phyloP scores from a whole-genome alignment of 2,329 filamentous ascomycete genomes.

The Penicillium psychrosexuale region DNA sequence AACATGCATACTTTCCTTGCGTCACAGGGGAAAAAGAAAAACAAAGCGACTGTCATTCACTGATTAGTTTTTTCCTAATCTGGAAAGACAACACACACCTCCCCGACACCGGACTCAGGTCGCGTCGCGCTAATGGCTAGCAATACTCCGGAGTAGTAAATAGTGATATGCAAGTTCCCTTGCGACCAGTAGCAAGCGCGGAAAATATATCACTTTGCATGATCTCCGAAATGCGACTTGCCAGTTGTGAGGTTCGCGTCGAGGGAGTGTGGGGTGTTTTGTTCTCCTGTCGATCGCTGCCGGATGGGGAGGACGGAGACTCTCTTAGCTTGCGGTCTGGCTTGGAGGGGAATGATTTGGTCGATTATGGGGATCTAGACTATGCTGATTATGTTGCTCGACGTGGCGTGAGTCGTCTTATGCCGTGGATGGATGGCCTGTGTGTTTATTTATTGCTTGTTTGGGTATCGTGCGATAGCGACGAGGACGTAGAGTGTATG shows the following conservation, averaged over 20 bases:
- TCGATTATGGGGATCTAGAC: background rate
- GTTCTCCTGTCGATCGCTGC: conserved; percentile 26
- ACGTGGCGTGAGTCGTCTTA: conserved; percentile 2
- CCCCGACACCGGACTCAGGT: background rate
- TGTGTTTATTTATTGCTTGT: conserved; percentile 2
- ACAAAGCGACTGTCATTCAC: background rate
- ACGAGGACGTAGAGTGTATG: background rate
- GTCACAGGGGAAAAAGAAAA: background rate
- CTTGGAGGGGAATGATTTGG: background rate
- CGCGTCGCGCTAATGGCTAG: background rate
- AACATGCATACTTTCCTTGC: background rate
- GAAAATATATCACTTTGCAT: background rate
- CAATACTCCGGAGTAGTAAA: background rate
- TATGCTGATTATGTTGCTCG: background rate
- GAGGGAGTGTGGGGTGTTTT: conserved; percentile 1
- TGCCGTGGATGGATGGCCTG: background rate
- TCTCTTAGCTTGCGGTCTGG: conserved; percentile 1
- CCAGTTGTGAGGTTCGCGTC: conserved; percentile 1
- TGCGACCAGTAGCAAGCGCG: background rate
- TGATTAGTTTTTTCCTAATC: background rate
- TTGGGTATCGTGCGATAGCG: background rate
- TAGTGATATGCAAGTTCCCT: background rate
- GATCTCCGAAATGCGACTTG: background rate
- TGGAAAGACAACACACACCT: background rate
- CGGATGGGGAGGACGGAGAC: conserved; percentile 7